A percentile compares a stretch with the other conserved stretches of the same genome.
Conservation (phyloP, 2,329 filamentous ascomycete genomes). For the Colletotrichum lindemuthianum region DNA sequence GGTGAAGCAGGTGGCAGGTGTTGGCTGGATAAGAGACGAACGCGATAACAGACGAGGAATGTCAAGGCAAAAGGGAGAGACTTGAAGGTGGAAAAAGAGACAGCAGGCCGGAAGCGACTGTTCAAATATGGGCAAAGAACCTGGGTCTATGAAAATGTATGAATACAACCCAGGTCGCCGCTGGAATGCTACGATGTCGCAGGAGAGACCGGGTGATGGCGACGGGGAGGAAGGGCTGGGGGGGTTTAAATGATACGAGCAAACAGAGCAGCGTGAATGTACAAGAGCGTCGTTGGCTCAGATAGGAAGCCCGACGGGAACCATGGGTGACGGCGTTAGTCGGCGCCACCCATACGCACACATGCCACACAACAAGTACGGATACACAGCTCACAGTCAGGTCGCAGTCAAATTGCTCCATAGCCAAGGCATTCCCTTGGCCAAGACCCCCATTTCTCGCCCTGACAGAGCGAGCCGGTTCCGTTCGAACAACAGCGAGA, state of each 20-base stretch:
- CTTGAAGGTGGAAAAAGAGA: neutral
- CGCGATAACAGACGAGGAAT: neutral
- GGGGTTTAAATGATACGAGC: slow-evolving; percentile 11
- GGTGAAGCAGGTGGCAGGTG: neutral
- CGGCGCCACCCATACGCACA: slow-evolving; percentile 10
- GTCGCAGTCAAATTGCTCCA: slow-evolving; percentile 21
- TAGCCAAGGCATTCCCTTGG: slow-evolving; percentile 1
- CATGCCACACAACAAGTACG: no score
- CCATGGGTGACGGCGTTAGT: slow-evolving; percentile 27
- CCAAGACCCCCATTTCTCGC: slow-evolving; percentile 19
- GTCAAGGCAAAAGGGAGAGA: neutral
- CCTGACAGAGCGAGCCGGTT: slow-evolving; percentile 4
- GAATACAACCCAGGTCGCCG: slow-evolving; percentile 6
- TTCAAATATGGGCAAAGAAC: neutral
- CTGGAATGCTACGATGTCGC: slow-evolving; percentile 17
- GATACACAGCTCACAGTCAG: neutral
- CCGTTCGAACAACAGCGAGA: neutral
- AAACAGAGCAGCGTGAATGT: slow-evolving; percentile 18
- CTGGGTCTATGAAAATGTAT: slow-evolving; percentile 1
- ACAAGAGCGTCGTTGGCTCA: slow-evolving; percentile 6
- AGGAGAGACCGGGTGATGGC: neutral
- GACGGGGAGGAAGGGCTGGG: slow-evolving; percentile 24
- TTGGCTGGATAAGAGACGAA: neutral
- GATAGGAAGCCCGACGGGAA: slow-evolving; percentile 19
- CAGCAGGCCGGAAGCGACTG: slow-evolving; percentile 13